phyloP scores from a whole-genome alignment of 306 rosid species.

The Elaeagnus macrophylla region DNA sequence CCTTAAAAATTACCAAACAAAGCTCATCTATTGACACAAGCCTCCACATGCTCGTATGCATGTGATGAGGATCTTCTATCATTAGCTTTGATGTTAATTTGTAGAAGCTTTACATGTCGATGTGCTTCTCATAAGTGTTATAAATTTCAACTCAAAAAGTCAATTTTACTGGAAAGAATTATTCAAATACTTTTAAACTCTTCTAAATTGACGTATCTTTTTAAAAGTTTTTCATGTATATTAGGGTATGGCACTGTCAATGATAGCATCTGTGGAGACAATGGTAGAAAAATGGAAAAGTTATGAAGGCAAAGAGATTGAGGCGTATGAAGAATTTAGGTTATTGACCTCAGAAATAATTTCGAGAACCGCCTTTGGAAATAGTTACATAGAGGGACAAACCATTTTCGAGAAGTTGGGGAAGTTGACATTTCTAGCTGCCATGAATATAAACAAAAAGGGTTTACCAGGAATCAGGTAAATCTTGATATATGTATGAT shows the following conservation, averaged over 20 bases:
- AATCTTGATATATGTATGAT: too few relatives aligned
- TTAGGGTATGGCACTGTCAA: background rate
- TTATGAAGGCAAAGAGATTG: constrained; percentile 23
- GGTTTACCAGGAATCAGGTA: constrained; percentile 9
- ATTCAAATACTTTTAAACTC: too few relatives aligned
- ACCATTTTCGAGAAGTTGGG: constrained; percentile 12
- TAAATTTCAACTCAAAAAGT: too few relatives aligned
- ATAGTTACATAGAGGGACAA: constrained; percentile 21
- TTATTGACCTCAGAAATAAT: constrained; percentile 21
- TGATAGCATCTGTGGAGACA: constrained; percentile 11
- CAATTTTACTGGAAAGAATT: too few relatives aligned
- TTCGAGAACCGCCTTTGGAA: constrained; percentile 23
- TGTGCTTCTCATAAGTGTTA: too few relatives aligned
- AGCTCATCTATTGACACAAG: too few relatives aligned
- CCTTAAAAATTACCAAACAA: too few relatives aligned
- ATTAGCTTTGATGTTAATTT: too few relatives aligned
- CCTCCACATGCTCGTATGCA: too few relatives aligned
- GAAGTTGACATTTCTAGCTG: background rate
- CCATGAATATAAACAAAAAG: background rate
- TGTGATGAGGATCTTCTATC: too few relatives aligned
- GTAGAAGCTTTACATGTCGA: too few relatives aligned
- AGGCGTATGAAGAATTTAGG: constrained; percentile 22
- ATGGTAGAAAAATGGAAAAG: constrained; percentile 19
- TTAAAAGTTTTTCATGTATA: background rate
- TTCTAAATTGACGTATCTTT: too few relatives aligned